Evolutionary conservation across 2,329 filamentous ascomycete species (phyloP).

Genomic region (Juglanconis oblonga): DNA sequence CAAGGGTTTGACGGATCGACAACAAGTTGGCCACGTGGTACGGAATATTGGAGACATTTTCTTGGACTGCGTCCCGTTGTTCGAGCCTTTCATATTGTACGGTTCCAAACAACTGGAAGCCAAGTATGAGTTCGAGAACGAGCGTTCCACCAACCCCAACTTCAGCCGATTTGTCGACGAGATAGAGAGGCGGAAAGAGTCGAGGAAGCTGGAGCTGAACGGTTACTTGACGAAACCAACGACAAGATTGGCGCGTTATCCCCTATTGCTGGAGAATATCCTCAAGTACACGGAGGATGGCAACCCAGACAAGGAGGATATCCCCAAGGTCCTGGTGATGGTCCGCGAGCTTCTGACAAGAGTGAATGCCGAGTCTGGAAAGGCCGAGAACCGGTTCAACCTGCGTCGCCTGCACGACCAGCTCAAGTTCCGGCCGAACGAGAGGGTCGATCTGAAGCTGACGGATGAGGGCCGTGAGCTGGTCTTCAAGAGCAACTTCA

Average conservation of each 20-base stretch:
- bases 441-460: slow-evolving; percentile 89
- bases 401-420: slow-evolving; percentile 87
- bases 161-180: slow-evolving; percentile 95
- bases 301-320: slow-evolving; percentile 85
- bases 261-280: slow-evolving; percentile 85
- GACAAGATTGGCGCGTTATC: slow-evolving; percentile 90
- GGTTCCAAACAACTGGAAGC: slow-evolving; percentile 93
- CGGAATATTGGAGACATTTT: slow-evolving; percentile 92
- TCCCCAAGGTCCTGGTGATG: slow-evolving; percentile 81
- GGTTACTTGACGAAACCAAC: slow-evolving; percentile 98
- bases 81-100: slow-evolving; percentile 94
- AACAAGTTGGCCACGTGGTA: slow-evolving; percentile 88
- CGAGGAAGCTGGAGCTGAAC: slow-evolving; percentile 92
- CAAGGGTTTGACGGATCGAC: slow-evolving; percentile 80
- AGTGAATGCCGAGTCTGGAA: slow-evolving; percentile 93
- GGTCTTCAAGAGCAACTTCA: slow-evolving; percentile 90
- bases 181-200: slow-evolving; percentile 93
- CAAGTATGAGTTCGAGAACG: slow-evolving; percentile 97
- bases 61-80: slow-evolving; percentile 84
- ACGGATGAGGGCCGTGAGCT: slow-evolving; percentile 91
- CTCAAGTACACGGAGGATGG: slow-evolving; percentile 87
- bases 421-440: slow-evolving; percentile 84
- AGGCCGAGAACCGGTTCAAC: slow-evolving; percentile 97
- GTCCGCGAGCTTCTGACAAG: slow-evolving; percentile 84
- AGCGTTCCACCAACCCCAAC: slow-evolving; percentile 78